phyloP scores from a whole-genome alignment of 2,329 filamentous ascomycete genomes.

The Trichoderma gracile region DNA sequence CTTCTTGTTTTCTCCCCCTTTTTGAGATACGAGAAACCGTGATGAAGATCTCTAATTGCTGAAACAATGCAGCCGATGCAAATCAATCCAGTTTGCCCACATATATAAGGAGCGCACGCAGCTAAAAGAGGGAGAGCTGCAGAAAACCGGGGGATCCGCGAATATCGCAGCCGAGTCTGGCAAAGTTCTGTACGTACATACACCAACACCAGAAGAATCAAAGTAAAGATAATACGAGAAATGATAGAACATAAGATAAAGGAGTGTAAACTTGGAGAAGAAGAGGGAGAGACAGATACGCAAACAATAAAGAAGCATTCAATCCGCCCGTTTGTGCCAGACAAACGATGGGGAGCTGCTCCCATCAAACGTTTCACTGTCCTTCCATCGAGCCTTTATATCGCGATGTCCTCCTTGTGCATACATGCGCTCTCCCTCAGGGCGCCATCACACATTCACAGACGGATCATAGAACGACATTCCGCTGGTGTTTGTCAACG shows the following conservation, averaged over 20 bases:
- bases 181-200: background rate
- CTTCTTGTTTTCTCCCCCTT: no score
- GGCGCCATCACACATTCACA: background rate
- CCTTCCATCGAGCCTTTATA: background rate
- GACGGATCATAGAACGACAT: no score
- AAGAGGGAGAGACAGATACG: background rate
- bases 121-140: background rate
- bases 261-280: no score
- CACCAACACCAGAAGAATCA: background rate
- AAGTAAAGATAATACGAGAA: background rate
- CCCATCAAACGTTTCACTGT: constrained; percentile 6
- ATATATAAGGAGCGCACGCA: no score
- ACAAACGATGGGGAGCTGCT: background rate
- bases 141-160: constrained; percentile 4
- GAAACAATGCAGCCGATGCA: background rate
- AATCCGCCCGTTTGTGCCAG: constrained; percentile 2
- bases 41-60: no score
- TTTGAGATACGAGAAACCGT: no score
- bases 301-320: background rate
- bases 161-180: background rate
- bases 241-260: background rate
- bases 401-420: background rate
- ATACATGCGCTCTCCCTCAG: no score
- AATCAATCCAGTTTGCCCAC: background rate
- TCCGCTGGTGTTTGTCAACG: background rate